These are phyloP conservation scores for Leccinum disarticulatum DNA, from an alignment of 768 basidiomycete species.

Conservation along the genomic window DNA sequence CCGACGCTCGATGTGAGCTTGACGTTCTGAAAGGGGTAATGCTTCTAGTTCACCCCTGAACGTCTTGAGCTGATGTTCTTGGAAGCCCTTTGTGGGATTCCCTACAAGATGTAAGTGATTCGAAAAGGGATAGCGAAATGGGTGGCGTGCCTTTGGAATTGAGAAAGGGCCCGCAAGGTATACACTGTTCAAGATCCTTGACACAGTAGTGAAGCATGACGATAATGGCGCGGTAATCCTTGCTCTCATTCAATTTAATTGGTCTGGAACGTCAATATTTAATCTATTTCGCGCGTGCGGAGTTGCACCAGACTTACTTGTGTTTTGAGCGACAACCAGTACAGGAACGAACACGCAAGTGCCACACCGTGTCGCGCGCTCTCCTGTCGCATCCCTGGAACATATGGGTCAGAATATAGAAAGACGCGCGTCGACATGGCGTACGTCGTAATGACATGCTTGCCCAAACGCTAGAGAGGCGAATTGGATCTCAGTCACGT, in stretches of 20 bases:
- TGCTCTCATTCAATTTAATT: slow-evolving; percentile 14
- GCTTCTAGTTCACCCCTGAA: slow-evolving; percentile 16
- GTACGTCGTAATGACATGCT: slow-evolving; percentile 41
- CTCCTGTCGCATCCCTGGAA: slow-evolving; percentile 25
- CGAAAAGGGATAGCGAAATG: not conserved
- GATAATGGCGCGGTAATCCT: slow-evolving; percentile 9
- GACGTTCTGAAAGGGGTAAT: slow-evolving; percentile 16
- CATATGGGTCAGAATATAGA: slow-evolving; percentile 1
- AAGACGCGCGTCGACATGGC: not conserved
- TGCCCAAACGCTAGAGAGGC: slow-evolving; percentile 49
- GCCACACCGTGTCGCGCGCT: slow-evolving; percentile 32
- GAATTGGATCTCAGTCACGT: slow-evolving; percentile 49
- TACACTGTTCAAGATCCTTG: slow-evolving; percentile 19
- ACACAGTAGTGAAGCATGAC: slow-evolving; percentile 9
- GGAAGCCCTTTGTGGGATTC: slow-evolving; percentile 23
- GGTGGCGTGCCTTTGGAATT: slow-evolving; percentile 20
- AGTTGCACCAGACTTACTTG: slow-evolving; percentile 18
- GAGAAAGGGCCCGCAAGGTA: slow-evolving; percentile 29
- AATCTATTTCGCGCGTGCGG: not conserved
- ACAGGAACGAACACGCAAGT: slow-evolving; percentile 35
- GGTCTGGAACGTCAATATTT: slow-evolving; percentile 13
- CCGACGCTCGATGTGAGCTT: slow-evolving; percentile 19
- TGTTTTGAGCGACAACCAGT: slow-evolving; percentile 25
- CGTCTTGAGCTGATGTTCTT: slow-evolving; percentile 15
- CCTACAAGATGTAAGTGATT: slow-evolving; percentile 16